These are phyloP conservation scores for Cytidiella melzeri DNA, from an alignment of 768 basidiomycete species.

Conservation along the genomic window DNA sequence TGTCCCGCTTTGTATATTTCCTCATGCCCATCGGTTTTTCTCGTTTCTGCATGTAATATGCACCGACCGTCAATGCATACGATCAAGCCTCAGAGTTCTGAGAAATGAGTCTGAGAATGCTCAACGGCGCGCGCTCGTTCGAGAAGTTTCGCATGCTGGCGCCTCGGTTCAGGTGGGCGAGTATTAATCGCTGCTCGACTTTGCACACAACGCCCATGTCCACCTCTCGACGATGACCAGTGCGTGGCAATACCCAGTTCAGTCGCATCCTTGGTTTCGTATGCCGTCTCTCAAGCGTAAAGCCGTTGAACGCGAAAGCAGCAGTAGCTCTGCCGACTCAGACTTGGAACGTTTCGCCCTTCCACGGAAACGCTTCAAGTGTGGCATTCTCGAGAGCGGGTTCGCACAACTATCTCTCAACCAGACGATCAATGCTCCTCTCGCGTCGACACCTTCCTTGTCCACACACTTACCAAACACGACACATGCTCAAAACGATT, in stretches of 20 bases:
- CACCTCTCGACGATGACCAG: constrained; percentile 23
- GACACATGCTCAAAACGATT: not conserved
- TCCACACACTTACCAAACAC: no score
- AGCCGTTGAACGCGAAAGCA: constrained; percentile 15
- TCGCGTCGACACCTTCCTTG: not conserved
- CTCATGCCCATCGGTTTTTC: not conserved
- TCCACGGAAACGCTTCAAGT: constrained; percentile 39
- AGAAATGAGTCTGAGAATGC: no score
- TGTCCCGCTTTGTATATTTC: not conserved
- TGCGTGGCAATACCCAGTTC: constrained; percentile 28
- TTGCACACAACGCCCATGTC: not conserved
- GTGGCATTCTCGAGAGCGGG: constrained; percentile 46
- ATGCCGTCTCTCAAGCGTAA: constrained; percentile 37
- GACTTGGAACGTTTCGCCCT: constrained; percentile 5
- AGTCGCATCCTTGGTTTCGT: constrained; percentile 40
- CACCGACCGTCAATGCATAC: not conserved
- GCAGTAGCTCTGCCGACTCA: constrained; percentile 9
- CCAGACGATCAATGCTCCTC: not conserved
- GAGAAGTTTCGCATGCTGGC: not conserved
- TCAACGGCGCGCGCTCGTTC: not conserved
- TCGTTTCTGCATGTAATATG: not conserved
- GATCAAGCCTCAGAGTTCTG: no score
- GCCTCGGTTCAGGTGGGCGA: not conserved
- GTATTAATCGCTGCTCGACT: not conserved
- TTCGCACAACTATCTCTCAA: constrained; percentile 45